phyloP scores from a whole-genome alignment of 495 filamentous ascomycete genomes.

The Amniculicola lignicola region DNA sequence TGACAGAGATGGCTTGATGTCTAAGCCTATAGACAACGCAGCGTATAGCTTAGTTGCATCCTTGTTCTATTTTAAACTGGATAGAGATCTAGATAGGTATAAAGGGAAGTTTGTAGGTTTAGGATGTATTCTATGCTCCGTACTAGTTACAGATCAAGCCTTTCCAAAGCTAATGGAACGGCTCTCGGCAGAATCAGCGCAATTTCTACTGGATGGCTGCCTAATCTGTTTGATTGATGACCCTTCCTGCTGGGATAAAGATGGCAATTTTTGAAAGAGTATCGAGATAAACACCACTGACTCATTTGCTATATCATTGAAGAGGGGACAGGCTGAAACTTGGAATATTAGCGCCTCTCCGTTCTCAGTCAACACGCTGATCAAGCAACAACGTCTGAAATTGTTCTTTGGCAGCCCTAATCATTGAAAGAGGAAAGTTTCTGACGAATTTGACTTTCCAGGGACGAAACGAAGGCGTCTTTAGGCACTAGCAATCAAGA shows the following conservation, averaged over 20 bases:
- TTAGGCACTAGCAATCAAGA: too few species aligned
- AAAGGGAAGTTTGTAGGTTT: conserved; percentile 10
- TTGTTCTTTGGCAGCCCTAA: neutral
- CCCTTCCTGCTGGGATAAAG: conserved; percentile 1
- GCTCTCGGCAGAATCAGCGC: too few species aligned
- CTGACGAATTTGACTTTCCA: too few species aligned
- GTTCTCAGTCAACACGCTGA: neutral
- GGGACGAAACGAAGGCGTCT: too few species aligned
- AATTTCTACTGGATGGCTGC: neutral
- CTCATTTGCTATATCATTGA: conserved; percentile 10
- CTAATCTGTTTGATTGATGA: neutral
- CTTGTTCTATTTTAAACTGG: conserved; percentile 9
- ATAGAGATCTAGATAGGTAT: neutral
- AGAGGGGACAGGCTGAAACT: conserved; percentile 1
- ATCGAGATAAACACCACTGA: conserved; percentile 1
- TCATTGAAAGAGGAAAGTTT: too few species aligned
- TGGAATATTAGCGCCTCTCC: conserved; percentile 19
- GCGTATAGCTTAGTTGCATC: neutral
- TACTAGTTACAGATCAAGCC: neutral
- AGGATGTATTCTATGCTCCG: conserved; percentile 1
- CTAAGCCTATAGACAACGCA: neutral
- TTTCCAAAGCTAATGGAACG: neutral
- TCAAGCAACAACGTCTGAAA: neutral
- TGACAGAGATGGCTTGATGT: neutral
- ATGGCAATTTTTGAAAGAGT: conserved; percentile 14